These are phyloP conservation scores for Mortierella antarctica DNA, from an alignment of 192 early-diverging fungal genomes.

Conservation along the genomic window DNA sequence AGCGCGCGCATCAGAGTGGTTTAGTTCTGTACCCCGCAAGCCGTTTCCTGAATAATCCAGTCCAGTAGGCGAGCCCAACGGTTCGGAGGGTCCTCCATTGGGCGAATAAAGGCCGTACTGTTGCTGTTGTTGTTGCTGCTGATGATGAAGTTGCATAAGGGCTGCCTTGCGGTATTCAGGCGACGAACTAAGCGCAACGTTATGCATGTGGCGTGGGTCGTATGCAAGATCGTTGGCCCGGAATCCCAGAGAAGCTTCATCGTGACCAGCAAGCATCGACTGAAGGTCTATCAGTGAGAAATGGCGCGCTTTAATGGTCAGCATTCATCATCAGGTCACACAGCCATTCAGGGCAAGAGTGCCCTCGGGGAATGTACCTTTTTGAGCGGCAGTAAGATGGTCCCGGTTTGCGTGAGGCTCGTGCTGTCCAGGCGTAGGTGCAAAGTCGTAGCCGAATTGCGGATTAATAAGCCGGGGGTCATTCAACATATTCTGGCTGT, in stretches of 20 bases:
- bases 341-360: background rate
- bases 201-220: constrained; percentile 25
- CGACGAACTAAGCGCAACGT: constrained; percentile 7
- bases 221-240: constrained; percentile 31
- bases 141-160: constrained; percentile 3
- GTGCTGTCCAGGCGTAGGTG: background rate
- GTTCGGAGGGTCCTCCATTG: background rate
- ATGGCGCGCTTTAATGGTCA: background rate
- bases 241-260: constrained; percentile 33
- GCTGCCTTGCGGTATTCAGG: constrained; percentile 20
- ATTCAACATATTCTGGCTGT: constrained; percentile 29
- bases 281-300: constrained; percentile 12
- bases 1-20: constrained; percentile 4
- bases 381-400: constrained; percentile 6
- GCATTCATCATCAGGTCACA: background rate
- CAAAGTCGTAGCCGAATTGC: constrained; percentile 33
- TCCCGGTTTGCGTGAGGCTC: background rate
- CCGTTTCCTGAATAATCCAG: constrained; percentile 13
- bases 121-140: constrained; percentile 19
- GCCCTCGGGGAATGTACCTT: constrained; percentile 7
- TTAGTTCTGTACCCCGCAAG: background rate
- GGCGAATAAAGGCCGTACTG: constrained; percentile 1
- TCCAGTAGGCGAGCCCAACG: constrained; percentile 4
- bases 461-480: constrained; percentile 30
- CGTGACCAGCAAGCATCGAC: constrained; percentile 22